These are phyloP conservation scores for Iris macrosiphon DNA, from an alignment of 106 monocot species.

Conservation along the genomic window DNA sequence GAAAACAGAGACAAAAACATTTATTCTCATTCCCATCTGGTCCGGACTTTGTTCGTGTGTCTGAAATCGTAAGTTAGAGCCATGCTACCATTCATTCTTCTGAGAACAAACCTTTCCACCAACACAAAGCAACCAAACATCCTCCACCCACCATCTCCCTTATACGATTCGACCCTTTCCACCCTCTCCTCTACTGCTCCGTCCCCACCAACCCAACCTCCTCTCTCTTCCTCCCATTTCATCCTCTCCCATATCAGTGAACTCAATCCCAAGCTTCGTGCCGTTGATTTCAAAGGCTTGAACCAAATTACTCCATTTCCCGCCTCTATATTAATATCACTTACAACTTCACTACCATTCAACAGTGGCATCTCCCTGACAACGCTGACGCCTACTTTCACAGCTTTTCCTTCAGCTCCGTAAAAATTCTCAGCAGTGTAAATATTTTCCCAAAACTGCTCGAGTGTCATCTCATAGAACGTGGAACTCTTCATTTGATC, in stretches of 20 bases:
- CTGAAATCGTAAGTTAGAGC: slow-evolving; percentile 16
- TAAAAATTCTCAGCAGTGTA: slow-evolving; percentile 6
- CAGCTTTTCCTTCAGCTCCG: neutral
- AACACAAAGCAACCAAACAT: slow-evolving; percentile 20
- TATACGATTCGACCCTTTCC: slow-evolving; percentile 1
- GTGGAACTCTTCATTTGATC: slow-evolving; percentile 24
- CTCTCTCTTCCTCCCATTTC: slow-evolving; percentile 14
- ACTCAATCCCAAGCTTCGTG: slow-evolving; percentile 6
- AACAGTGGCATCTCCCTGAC: slow-evolving; percentile 3
- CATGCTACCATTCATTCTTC: slow-evolving; percentile 17
- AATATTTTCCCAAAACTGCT: slow-evolving; percentile 47
- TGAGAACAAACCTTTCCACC: slow-evolving; percentile 27
- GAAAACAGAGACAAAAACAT: no score
- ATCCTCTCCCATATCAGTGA: slow-evolving; percentile 14
- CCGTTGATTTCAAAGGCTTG: neutral
- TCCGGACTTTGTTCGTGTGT: slow-evolving; percentile 11
- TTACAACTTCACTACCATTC: slow-evolving; percentile 9
- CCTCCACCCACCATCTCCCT: slow-evolving; percentile 12
- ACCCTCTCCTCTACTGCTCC: slow-evolving; percentile 17
- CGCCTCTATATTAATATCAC: neutral
- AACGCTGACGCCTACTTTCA: slow-evolving; percentile 6
- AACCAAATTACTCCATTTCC: slow-evolving; percentile 4
- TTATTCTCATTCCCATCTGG: slow-evolving; percentile 14
- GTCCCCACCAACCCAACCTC: slow-evolving; percentile 8
- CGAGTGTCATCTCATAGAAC: slow-evolving; percentile 49